Evolutionary conservation across 1,284 basidiomycete genomes (phyloP).

Genomic region (Ustilago crameri): DNA sequence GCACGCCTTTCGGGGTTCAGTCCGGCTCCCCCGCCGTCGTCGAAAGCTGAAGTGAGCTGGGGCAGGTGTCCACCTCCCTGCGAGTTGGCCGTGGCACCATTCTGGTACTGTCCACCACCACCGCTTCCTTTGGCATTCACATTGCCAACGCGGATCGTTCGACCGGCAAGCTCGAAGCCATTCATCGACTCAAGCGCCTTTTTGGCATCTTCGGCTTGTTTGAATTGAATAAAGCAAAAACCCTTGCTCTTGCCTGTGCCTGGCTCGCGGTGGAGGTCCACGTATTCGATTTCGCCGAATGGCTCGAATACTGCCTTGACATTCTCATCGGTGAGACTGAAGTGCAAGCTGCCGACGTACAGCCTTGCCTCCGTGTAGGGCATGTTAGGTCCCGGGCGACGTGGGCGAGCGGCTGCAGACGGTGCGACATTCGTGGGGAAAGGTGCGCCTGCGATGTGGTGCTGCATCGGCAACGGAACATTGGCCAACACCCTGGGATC

Average conservation of each 20-base stretch:
- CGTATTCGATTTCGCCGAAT: slow-evolving; percentile 96
- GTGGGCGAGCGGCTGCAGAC: slow-evolving; percentile 14
- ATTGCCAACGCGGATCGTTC: slow-evolving; percentile 72
- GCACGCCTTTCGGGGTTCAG: slow-evolving; percentile 60
- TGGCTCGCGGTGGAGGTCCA: slow-evolving; percentile 94
- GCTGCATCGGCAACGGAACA: slow-evolving; percentile 47
- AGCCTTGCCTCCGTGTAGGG: slow-evolving; percentile 76
- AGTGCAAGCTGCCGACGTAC: slow-evolving; percentile 95
- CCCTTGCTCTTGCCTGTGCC: slow-evolving; percentile 92
- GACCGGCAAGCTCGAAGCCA: slow-evolving; percentile 93
- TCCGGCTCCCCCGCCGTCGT: slow-evolving; percentile 64
- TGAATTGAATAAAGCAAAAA: slow-evolving; percentile 96
- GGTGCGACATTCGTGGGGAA: slow-evolving; percentile 35
- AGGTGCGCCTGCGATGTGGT: slow-evolving; percentile 37
- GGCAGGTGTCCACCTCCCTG: slow-evolving; percentile 43
- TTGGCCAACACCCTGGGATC: slow-evolving; percentile 33
- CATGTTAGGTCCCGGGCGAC: slow-evolving; percentile 57
- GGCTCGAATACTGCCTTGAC: slow-evolving; percentile 98
- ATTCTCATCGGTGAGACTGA: slow-evolving; percentile 94
- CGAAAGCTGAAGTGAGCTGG: slow-evolving; percentile 55
- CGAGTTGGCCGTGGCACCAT: slow-evolving; percentile 12
- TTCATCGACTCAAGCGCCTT: slow-evolving; percentile 99
- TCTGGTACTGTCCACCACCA: slow-evolving; percentile 12
- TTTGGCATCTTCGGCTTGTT: slow-evolving; percentile 86
- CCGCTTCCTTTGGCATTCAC: slow-evolving; percentile 55